Conservation (phyloP, 2,329 filamentous ascomycete genomes). For the Phialophora macrospora region DNA sequence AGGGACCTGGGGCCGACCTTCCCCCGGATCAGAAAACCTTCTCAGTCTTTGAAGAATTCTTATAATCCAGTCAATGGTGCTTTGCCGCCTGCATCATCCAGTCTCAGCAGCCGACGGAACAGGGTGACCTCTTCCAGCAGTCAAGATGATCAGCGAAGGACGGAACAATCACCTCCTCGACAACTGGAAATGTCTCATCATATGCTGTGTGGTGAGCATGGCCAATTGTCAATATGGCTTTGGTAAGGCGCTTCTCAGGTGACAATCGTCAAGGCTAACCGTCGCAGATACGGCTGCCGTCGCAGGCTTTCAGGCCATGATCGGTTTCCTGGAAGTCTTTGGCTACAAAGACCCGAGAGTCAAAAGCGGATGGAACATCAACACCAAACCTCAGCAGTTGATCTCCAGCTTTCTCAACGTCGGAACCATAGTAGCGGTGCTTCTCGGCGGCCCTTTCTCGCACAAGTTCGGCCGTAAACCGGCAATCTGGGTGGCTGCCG, state of each 20-base stretch:
- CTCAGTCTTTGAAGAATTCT: not conserved
- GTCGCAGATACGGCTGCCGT: slow-evolving; percentile 20
- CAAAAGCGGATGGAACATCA: slow-evolving; percentile 39
- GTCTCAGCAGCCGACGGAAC: not conserved
- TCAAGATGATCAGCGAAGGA: slow-evolving; percentile 26
- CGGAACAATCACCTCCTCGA: slow-evolving; percentile 21
- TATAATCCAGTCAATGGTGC: not conserved
- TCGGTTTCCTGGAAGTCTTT: slow-evolving; percentile 58
- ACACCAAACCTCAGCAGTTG: slow-evolving; percentile 57
- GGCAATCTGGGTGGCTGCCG: slow-evolving; percentile 56
- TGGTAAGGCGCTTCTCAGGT: slow-evolving; percentile 53
- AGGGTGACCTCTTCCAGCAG: not conserved
- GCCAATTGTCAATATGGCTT: slow-evolving; percentile 61
- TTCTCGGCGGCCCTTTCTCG: slow-evolving; percentile 55
- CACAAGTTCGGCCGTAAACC: slow-evolving; percentile 54
- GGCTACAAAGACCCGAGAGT: slow-evolving; percentile 51
- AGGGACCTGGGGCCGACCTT: slow-evolving; percentile 11
- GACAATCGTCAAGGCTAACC: not conserved
- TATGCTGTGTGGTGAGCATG: slow-evolving; percentile 54
- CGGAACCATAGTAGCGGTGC: slow-evolving; percentile 57
- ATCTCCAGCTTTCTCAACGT: slow-evolving; percentile 59
- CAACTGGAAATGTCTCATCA: slow-evolving; percentile 53
- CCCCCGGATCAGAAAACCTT: slow-evolving; percentile 5
- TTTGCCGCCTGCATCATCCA: not conserved
- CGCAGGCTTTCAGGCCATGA: slow-evolving; percentile 54